These are phyloP conservation scores for Neurospora sp. DNA, from an alignment of 495 filamentous ascomycete genomes.

Conservation along the genomic window DNA sequence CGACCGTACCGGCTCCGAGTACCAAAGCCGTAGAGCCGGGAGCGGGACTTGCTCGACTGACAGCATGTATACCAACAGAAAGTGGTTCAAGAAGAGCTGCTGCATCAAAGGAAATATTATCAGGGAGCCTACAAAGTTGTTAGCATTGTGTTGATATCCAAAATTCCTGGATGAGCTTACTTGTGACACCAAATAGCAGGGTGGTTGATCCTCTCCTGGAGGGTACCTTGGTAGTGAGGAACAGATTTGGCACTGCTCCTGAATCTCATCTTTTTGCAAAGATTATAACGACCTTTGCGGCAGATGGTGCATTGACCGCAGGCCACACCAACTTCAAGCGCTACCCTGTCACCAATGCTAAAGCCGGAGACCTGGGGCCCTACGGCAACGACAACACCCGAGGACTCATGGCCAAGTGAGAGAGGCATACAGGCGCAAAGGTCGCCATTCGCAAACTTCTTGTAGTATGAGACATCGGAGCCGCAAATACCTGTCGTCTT, in stretches of 20 bases:
- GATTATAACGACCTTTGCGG: conserved; percentile 72
- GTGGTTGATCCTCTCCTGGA: conserved; percentile 84
- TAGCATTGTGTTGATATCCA: neutral
- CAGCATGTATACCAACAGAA: conserved; percentile 75
- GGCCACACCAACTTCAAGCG: conserved; percentile 75
- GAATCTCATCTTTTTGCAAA: conserved; percentile 76
- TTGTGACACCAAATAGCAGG: conserved; percentile 68
- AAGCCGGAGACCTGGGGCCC: conserved; percentile 45
- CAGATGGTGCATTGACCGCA: conserved; percentile 69
- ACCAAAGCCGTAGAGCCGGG: conserved; percentile 59
- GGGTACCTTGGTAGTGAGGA: conserved; percentile 83
- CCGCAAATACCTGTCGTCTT: conserved; percentile 73
- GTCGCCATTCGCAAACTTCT: conserved; percentile 73
- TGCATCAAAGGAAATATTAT: conserved; percentile 56
- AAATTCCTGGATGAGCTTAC: conserved; percentile 25
- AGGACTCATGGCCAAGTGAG: conserved; percentile 71
- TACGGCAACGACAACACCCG: conserved; percentile 56
- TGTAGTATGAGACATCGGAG: conserved; percentile 79
- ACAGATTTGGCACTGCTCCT: conserved; percentile 72
- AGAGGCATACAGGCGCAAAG: conserved; percentile 64
- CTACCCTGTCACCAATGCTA: conserved; percentile 68
- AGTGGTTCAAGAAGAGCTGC: conserved; percentile 82
- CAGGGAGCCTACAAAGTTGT: conserved; percentile 47
- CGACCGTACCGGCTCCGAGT: conserved; percentile 79
- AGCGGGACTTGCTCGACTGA: conserved; percentile 45